Base-by-base conservation (phyloP, 140 eudicot species). In the Artemisia princeps region DNA sequence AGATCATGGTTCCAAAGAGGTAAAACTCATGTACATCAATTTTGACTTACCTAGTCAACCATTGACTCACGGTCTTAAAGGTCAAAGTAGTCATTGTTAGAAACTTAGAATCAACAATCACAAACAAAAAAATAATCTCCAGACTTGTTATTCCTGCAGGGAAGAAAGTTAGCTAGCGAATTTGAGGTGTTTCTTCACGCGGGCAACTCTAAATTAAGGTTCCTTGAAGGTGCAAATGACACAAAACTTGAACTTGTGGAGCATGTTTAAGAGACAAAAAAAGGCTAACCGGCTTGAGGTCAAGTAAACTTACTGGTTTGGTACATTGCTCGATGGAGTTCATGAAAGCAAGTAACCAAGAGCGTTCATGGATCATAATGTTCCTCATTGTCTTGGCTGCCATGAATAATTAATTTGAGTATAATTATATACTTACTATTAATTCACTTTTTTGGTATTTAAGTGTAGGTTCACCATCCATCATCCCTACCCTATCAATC, bases 1-100 rank as follows among this genome's bases (percentile, higher is more conserved):
- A 81, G 94, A 73, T 82, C 97, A 49, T 90, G 97, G 97, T 90
- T 90, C 73, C 97, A 85, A 73, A 77, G 88, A 87, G 97, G 97
- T 90, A 80, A 72, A 61, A 37, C 26, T 37, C 69, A 8, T 53
- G 45, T 59, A 40, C 24, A 24, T 56, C 45, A 57, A 44, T 64
- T 55, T 46, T 24, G 65, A 72, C 26, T 19, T 17, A 1, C 17
- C 13, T 46, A 14, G 15, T 14, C 15, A 60, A 70, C 56, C 67
- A 8, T 55, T 37, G 72, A 13, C 64, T 68, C 24, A 6, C 2
- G 7, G 44, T 37, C 9, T 37, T 37, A 37, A 37, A 37, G 44
- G 44, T 37, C 44, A 37, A 37, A 37, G 44, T 30, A 30, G n/a
- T 33, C 15, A 2, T n/a, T 59, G 64, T 28, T 56, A 56, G 46